Percentiles rank a stretch among this genome's conserved stretches.
Evolutionary conservation across 805 yeast species (phyloP).

Genomic region (Lipomyces lipofer): DNA sequence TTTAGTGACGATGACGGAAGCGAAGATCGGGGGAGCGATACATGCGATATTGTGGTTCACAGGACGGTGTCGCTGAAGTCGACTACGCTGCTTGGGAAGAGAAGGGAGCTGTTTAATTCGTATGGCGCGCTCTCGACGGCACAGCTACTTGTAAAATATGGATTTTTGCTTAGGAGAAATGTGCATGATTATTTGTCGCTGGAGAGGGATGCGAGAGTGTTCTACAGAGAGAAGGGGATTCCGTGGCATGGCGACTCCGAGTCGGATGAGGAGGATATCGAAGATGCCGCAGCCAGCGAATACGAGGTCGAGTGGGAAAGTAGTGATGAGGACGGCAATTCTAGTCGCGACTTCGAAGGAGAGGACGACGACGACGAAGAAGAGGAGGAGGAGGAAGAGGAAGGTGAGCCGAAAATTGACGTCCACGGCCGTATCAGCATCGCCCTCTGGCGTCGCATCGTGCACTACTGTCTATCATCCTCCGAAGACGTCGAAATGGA

Average conservation of each 20-base stretch:
- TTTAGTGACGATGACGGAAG: not conserved
- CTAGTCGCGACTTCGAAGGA: not conserved
- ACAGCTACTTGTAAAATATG: slow-evolving; percentile 70
- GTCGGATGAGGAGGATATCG: not conserved
- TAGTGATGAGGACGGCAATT: not conserved
- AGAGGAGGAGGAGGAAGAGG: not conserved
- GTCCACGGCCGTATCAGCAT: slow-evolving; percentile 5
- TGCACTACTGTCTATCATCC: slow-evolving; percentile 1
- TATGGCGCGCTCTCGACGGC: slow-evolving; percentile 76
- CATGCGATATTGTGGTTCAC: slow-evolving; percentile 68
- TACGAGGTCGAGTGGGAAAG: not conserved
- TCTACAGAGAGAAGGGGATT: slow-evolving; percentile 9
- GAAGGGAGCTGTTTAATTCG: slow-evolving; percentile 73
- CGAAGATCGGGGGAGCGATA: slow-evolving; percentile 37
- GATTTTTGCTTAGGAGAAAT: slow-evolving; percentile 63
- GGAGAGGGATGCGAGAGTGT: slow-evolving; percentile 15
- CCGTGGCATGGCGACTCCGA: slow-evolving; percentile 15
- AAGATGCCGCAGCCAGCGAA: not conserved
- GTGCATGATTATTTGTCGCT: slow-evolving; percentile 43
- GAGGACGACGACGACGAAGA: slow-evolving; percentile 1
- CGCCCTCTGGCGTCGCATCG: slow-evolving; percentile 12
- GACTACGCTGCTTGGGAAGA: no score
- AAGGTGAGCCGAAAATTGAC: slow-evolving; percentile 12
- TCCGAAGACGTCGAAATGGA: not conserved
- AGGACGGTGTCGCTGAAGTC: no score